Base-by-base conservation (phyloP, 306 rosid species). In the Sindora glabra region DNA sequence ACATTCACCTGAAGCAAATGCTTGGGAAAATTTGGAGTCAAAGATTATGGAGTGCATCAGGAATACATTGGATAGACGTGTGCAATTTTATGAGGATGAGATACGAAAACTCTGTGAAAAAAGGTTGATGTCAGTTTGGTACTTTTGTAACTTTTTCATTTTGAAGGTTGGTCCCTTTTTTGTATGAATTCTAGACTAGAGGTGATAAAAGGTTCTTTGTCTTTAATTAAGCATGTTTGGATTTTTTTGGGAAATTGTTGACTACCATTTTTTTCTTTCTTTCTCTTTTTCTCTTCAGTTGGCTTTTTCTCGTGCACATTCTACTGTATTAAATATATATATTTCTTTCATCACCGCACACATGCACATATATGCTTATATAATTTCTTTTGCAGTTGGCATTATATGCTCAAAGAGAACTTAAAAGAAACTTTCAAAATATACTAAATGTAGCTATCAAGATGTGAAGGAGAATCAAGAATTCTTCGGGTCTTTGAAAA, bases 31-130 rank as follows among this genome's bases (percentile, higher is more conserved):
- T 69, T 74, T 89, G 76, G 97, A 94, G 69, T 78, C 90, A 63
- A 94, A 94, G 80, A 80, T 89, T 61, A 83, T 72, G 75, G 99
- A 94, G 69, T 94, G 87, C 69, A 72, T 94, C 53, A 74, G 97
- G 77, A 94, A 94, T 84, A 89, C 95, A 34, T 65, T 94, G 78
- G 99, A 94, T 71, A 89, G 83, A 75, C 99, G 99, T 71, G 94
- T 86, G 49, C 99, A 86, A 52, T 94, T 94, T 69, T 94, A 89
- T 60, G 99, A 94, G 81, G 99, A 94, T 64, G 99, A 94, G 79
- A 94, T 94, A 65, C 89, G 99, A 56, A 94, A 94, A 74, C 87
- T 94, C 79, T 89, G 95, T 68, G 99, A 89, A 82, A 96, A 84
- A 64, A 86, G 99, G 46, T 79, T 86, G 74, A 80, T 89, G 95